These are phyloP conservation scores for Chlorella sorokiniana DNA, from an alignment of 139 green algal genomes.

Conservation along the genomic window DNA sequence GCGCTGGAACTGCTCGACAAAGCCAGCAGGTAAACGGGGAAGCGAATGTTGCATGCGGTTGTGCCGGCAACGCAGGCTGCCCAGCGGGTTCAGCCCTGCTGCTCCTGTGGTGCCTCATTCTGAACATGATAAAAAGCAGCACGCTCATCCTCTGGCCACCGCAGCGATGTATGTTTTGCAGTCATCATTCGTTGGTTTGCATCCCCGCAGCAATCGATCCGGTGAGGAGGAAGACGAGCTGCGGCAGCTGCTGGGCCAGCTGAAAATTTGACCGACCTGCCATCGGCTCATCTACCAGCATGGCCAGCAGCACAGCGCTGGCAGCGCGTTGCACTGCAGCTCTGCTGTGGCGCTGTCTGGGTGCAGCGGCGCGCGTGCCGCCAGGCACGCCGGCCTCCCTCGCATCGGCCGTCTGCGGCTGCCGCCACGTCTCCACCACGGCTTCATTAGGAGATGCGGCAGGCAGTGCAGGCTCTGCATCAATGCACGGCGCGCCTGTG, in stretches of 20 bases:
- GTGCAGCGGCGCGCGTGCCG: background rate
- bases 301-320: background rate
- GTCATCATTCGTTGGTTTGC: background rate
- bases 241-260: constrained; percentile 34
- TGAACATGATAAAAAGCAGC: no score
- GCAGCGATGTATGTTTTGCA: background rate
- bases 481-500: constrained; percentile 64
- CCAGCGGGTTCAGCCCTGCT: background rate
- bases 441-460: background rate
- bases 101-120: no score
- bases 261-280: constrained; percentile 24
- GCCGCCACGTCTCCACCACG: background rate
- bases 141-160: background rate
- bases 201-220: background rate
- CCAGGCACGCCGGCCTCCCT: background rate
- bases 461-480: background rate
- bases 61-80: background rate
- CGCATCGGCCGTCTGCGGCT: background rate
- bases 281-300: no score
- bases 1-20: constrained; percentile 39
- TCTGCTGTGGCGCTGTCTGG: background rate
- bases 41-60: no score
- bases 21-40: background rate
- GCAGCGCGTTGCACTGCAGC: background rate
- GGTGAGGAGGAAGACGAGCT: constrained; percentile 33